Evolutionary conservation across 2,329 filamentous ascomycete genomes (phyloP).

Genomic region (Cercospora brassicicola): DNA sequence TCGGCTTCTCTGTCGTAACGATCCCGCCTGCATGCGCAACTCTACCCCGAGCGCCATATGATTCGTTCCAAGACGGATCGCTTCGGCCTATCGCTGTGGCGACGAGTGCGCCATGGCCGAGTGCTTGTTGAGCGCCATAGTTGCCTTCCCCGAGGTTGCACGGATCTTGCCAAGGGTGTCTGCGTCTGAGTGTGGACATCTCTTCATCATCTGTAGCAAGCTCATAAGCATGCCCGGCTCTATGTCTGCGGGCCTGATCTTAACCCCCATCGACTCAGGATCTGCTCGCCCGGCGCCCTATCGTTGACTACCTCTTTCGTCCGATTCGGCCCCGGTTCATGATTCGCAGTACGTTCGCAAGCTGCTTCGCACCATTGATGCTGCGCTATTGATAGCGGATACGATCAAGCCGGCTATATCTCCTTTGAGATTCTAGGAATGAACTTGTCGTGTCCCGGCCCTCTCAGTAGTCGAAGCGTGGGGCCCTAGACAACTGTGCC

Average conservation of each 20-base stretch:
- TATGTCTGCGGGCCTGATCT: not conserved
- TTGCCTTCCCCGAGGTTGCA: not conserved
- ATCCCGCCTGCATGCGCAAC: not conserved
- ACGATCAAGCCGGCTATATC: not conserved
- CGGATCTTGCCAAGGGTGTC: not conserved
- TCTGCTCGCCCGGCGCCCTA: not conserved
- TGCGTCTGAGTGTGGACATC: not conserved
- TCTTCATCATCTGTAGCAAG: not conserved
- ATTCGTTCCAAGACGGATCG: not conserved
- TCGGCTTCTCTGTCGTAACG: not conserved
- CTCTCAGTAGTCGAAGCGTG: not conserved
- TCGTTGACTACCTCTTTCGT: not conserved
- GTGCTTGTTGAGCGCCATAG: not conserved
- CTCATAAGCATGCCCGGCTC: not conserved
- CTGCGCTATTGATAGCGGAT: not conserved
- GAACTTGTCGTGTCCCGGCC: not conserved
- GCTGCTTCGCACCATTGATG: not conserved
- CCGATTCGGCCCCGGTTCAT: not conserved
- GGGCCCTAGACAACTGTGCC: not conserved
- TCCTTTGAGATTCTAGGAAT: not conserved
- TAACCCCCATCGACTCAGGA: not conserved
- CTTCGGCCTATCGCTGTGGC: not conserved
- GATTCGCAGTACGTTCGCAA: not conserved
- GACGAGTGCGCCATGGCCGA: too few species aligned
- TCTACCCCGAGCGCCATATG: not conserved